Conservation (phyloP, 2,329 filamentous ascomycete genomes). For the Penicillium aurantiogriseum region DNA sequence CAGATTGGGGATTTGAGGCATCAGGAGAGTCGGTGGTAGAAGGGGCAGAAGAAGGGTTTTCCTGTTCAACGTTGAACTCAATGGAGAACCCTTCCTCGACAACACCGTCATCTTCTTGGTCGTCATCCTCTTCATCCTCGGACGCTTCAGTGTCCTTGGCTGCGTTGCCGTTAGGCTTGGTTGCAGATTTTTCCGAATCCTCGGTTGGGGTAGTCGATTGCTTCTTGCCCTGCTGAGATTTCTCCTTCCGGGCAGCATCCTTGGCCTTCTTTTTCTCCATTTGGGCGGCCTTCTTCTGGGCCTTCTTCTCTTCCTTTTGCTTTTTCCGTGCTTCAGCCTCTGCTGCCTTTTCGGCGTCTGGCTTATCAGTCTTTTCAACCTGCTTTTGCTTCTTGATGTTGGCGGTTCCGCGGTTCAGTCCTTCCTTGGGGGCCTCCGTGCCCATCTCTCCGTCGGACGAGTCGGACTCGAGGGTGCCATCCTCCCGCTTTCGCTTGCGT, state of each 20-base stretch:
- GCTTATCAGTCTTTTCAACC: conserved; percentile 31
- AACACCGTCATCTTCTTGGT: conserved; percentile 39
- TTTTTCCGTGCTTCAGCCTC: conserved; percentile 39
- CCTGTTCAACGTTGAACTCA: conserved; percentile 44
- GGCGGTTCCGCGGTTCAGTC: conserved; percentile 51
- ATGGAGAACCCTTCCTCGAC: conserved; percentile 52
- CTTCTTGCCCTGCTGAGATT: conserved; percentile 30
- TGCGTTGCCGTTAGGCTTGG: conserved; percentile 18
- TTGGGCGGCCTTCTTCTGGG: conserved; percentile 49
- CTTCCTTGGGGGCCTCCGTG: conserved; percentile 58
- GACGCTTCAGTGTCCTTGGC: conserved; percentile 21
- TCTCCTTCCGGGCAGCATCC: conserved; percentile 39
- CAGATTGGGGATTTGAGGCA: conserved; percentile 50
- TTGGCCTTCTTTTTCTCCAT: conserved; percentile 52
- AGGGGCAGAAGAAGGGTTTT: conserved; percentile 43
- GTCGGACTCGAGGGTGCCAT: conserved; percentile 52
- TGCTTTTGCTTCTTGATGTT: conserved; percentile 58
- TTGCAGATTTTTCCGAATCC: conserved; percentile 22
- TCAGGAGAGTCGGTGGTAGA: conserved; percentile 62
- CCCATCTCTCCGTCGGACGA: conserved; percentile 48
- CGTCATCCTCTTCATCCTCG: conserved; percentile 27
- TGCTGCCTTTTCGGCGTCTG: conserved; percentile 27
- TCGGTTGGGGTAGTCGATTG: conserved; percentile 18
- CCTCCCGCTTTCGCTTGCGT: conserved; percentile 73
- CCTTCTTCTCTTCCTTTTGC: conserved; percentile 40